phyloP scores from a whole-genome alignment of 108 stramenopile species.

The Cylindrotheca fusiformis region DNA sequence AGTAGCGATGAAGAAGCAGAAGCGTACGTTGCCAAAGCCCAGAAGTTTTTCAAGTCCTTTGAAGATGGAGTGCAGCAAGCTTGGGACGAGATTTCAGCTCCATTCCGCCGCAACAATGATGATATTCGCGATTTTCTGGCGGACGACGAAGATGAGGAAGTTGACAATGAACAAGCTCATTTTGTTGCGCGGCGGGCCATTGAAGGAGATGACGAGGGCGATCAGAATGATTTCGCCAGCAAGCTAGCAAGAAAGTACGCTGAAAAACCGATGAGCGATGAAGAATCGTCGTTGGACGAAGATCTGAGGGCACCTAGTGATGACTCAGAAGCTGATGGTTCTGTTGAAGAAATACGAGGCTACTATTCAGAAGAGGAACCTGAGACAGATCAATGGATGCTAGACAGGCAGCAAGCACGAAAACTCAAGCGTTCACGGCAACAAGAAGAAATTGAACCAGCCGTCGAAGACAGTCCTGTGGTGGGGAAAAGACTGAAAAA shows the following conservation, averaged over 20 bases:
- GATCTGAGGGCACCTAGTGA: slow-evolving; percentile 1
- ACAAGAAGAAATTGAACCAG: not conserved
- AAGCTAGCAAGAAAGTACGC: slow-evolving; percentile 28
- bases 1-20: slow-evolving; percentile 24
- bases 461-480: not conserved
- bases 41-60: slow-evolving; percentile 53
- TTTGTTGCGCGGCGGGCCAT: slow-evolving; percentile 17
- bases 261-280: slow-evolving; percentile 1
- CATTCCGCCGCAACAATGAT: slow-evolving; percentile 40
- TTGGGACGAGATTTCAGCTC: slow-evolving; percentile 57
- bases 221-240: slow-evolving; percentile 28
- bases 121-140: slow-evolving; percentile 66
- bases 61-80: slow-evolving; percentile 29
- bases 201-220: slow-evolving; percentile 7
- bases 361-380: slow-evolving; percentile 30
- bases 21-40: slow-evolving; percentile 29
- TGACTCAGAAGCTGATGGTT: slow-evolving; percentile 5
- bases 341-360: slow-evolving; percentile 3
- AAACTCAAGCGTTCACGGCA: not conserved
- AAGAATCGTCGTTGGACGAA: not conserved
- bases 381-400: slow-evolving; percentile 35
- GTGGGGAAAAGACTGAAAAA: too few species aligned
- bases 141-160: slow-evolving; percentile 32
- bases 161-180: slow-evolving; percentile 20
- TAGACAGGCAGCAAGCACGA: not conserved